Percentiles rank a stretch among this genome's conserved stretches.
Conservation (phyloP, 2,329 filamentous ascomycete genomes). For the Penicillium olsonii region DNA sequence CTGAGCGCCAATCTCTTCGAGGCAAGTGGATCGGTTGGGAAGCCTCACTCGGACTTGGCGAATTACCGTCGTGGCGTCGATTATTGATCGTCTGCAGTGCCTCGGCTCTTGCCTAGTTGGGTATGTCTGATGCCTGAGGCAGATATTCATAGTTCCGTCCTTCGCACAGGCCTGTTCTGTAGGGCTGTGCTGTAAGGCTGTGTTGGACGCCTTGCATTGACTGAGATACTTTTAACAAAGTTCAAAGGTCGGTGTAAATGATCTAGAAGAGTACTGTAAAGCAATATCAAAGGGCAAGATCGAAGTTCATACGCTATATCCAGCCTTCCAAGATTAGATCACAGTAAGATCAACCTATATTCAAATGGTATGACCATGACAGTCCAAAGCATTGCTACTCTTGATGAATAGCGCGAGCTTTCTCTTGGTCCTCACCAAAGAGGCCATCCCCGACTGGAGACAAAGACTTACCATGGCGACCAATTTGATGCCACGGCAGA, state of each 20-base stretch:
- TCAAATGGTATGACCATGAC: too few species aligned
- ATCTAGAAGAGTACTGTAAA: too few species aligned
- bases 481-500: constrained; percentile 10
- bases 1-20: constrained; percentile 6
- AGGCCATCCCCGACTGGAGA: neutral
- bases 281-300: too few species aligned
- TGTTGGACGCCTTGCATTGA: too few species aligned
- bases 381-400: neutral
- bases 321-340: too few species aligned
- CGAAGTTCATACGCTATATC: too few species aligned
- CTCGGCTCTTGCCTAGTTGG: constrained; percentile 4
- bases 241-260: too few species aligned
- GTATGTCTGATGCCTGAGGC: neutral
- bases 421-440: neutral
- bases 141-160: neutral
- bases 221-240: too few species aligned
- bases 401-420: neutral
- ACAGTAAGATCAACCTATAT: too few species aligned
- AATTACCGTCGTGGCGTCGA: neutral
- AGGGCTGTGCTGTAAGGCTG: too few species aligned
- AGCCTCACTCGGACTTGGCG: neutral
- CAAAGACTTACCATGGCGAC: constrained; percentile 3
- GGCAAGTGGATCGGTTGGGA: constrained; percentile 5
- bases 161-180: too few species aligned
- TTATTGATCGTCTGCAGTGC: neutral